A percentile compares a stretch with the other conserved stretches of the same genome.
phyloP scores from a whole-genome alignment of 768 basidiomycete species.

The Phlebiopsis gigantea region DNA sequence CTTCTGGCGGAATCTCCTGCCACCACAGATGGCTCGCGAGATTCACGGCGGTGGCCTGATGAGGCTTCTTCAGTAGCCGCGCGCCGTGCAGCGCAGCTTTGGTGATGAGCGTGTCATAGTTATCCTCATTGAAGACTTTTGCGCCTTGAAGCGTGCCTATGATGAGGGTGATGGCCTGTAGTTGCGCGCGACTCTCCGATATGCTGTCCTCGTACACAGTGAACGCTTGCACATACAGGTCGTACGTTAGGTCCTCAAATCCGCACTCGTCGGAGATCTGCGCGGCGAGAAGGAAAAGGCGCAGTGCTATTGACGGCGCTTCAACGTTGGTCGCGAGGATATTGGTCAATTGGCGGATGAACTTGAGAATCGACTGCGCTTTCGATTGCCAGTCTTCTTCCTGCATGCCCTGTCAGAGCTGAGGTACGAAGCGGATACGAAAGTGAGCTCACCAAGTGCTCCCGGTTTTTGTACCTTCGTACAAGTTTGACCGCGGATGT shows the following conservation, averaged over 20 bases:
- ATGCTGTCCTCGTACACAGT: constrained; percentile 98
- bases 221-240: constrained; percentile 97
- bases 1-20: constrained; percentile 66
- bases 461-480: constrained; percentile 80
- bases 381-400: constrained; percentile 85
- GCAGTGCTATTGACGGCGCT: constrained; percentile 85
- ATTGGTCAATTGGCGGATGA: constrained; percentile 88
- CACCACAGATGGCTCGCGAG: constrained; percentile 98
- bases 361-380: constrained; percentile 87
- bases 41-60: constrained; percentile 92
- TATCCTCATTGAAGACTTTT: constrained; percentile 88
- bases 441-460: constrained; percentile 49
- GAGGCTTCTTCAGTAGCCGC: constrained; percentile 95
- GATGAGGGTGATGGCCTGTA: constrained; percentile 95
- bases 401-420: constrained; percentile 30
- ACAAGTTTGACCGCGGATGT: constrained; percentile 91
- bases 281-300: constrained; percentile 92
- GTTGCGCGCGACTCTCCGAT: constrained; percentile 89
- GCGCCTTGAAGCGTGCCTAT: constrained; percentile 88
- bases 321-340: constrained; percentile 93
- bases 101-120: constrained; percentile 96
- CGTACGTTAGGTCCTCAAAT: constrained; percentile 94
- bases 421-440: not conserved
- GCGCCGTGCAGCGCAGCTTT: constrained; percentile 98
- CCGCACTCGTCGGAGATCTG: constrained; percentile 93